Conservation (phyloP, 345 rosid species). For the Populus euphratica region DNA sequence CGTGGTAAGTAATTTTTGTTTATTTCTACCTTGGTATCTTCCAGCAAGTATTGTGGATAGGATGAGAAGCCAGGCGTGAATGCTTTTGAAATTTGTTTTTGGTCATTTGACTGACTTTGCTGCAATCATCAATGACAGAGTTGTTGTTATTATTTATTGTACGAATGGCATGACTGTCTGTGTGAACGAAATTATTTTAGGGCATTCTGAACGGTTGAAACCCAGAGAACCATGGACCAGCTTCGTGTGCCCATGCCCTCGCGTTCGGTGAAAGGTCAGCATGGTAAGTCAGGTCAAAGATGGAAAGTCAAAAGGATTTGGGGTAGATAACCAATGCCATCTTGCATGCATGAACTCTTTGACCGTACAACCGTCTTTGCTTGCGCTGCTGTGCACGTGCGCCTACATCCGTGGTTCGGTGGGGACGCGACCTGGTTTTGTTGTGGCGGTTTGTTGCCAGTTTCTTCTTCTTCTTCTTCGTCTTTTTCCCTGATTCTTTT, state of each 20-base stretch:
- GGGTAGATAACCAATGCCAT: too few species aligned
- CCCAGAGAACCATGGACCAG: not conserved
- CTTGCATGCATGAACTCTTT: too few species aligned
- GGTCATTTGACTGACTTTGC: not conserved
- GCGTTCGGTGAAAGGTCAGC: slow-evolving; percentile 3
- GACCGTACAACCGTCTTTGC: not conserved
- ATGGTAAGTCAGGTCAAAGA: not conserved
- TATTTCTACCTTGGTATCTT: not conserved
- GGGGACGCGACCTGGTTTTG: not conserved
- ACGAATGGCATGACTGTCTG: not conserved
- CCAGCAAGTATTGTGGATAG: not conserved
- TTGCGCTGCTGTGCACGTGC: slow-evolving; percentile 1
- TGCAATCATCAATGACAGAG: not conserved
- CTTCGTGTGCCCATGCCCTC: not conserved
- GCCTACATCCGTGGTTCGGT: not conserved
- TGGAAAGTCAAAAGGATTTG: not conserved
- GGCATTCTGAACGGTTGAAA: not conserved
- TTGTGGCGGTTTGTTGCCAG: not conserved
- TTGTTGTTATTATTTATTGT: too few species aligned
- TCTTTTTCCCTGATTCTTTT: too few species aligned
- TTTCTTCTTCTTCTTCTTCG: not conserved
- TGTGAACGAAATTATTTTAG: not conserved
- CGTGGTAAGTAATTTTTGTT: not conserved
- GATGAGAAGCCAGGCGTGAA: not conserved
- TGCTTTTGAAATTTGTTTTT: not conserved